phyloP scores from a whole-genome alignment of 2,329 filamentous ascomycete genomes.

The Byssothecium circinans region DNA sequence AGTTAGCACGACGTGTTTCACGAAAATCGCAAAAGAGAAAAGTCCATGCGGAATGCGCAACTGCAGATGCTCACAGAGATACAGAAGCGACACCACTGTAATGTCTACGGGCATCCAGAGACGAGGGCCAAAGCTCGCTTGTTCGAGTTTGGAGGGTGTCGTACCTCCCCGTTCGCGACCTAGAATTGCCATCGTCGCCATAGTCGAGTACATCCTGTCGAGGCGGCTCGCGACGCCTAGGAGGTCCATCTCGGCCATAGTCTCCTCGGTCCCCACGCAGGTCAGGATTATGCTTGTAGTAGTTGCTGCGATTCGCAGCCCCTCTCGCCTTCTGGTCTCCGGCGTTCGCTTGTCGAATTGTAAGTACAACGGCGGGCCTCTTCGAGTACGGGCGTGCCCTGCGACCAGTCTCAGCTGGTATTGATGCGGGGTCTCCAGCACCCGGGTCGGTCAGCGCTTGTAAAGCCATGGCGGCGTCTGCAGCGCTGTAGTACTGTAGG shows the following conservation, averaged over 20 bases:
- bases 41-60: neutral
- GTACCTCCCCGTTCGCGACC: constrained; percentile 28
- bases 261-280: constrained; percentile 57
- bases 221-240: constrained; percentile 55
- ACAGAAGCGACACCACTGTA: too few relatives aligned
- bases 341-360: constrained; percentile 71
- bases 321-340: constrained; percentile 79
- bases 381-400: constrained; percentile 67
- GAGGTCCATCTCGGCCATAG: constrained; percentile 44
- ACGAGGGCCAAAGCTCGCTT: neutral
- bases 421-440: constrained; percentile 40
- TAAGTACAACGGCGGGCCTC: constrained; percentile 69
- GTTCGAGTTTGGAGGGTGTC: neutral
- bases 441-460: constrained; percentile 57
- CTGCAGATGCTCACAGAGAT: too few relatives aligned
- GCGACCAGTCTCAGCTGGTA: constrained; percentile 62
- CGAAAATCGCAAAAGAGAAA: neutral
- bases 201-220: constrained; percentile 33
- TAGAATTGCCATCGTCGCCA: constrained; percentile 20
- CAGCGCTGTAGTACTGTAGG: constrained; percentile 67
- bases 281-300: constrained; percentile 92
- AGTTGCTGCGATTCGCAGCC: constrained; percentile 79
- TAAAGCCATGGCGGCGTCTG: constrained; percentile 58
- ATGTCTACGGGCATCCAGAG: too few relatives aligned
- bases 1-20: constrained; percentile 24